Conservation (phyloP, 306 rosid species). For the Psophocarpus tetragonolobus region DNA sequence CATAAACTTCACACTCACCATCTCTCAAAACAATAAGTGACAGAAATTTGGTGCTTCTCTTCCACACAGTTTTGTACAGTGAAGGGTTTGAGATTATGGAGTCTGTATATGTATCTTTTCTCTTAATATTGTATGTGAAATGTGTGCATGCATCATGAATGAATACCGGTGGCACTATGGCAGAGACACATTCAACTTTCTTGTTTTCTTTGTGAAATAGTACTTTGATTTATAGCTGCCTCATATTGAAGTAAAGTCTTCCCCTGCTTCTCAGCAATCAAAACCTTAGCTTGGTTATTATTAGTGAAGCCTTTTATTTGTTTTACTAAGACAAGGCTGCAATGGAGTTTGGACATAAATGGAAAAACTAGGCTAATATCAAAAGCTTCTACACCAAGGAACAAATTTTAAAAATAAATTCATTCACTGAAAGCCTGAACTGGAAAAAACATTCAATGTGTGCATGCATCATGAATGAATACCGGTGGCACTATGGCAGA, state of each 20-base stretch:
- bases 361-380: neutral
- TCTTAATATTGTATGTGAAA: neutral
- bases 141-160: neutral
- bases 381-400: neutral
- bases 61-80: neutral
- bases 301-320: neutral
- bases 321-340: neutral
- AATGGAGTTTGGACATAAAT: neutral
- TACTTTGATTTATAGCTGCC: neutral
- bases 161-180: neutral
- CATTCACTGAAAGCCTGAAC: neutral
- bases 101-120: neutral
- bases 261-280: neutral
- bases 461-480: neutral
- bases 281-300: neutral
- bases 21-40: neutral
- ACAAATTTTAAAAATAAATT: neutral
- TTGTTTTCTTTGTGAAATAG: neutral
- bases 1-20: neutral
- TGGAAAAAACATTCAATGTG: neutral
- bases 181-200: neutral
- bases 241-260: neutral
- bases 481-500: neutral
- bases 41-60: neutral
- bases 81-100: neutral